Conservation (phyloP, 257 asterid genomes). For the Fraxinus cuspidata region DNA sequence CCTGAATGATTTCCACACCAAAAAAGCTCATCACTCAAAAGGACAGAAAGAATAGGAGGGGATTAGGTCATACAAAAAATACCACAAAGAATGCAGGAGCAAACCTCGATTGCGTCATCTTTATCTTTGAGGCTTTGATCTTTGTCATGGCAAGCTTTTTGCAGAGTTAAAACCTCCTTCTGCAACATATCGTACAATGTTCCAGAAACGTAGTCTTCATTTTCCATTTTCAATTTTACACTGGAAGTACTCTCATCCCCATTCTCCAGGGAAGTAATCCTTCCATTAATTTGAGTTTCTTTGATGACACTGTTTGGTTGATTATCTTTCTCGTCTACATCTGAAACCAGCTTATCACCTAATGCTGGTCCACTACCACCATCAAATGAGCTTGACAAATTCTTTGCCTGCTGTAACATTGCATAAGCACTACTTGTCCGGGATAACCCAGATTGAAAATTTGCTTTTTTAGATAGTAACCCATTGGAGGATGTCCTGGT, state of each 20-base stretch:
- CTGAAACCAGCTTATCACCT: slow-evolving; percentile 33
- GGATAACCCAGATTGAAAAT: slow-evolving; percentile 35
- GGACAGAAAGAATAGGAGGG: background rate
- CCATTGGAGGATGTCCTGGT: slow-evolving; percentile 52
- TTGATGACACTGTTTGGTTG: slow-evolving; percentile 20
- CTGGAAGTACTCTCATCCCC: slow-evolving; percentile 32
- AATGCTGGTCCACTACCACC: slow-evolving; percentile 38
- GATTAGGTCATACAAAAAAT: background rate
- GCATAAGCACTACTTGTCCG: slow-evolving; percentile 38
- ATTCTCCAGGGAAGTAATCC: slow-evolving; percentile 39
- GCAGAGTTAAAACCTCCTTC: slow-evolving; percentile 76
- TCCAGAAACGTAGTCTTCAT: slow-evolving; percentile 76
- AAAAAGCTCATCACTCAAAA: slow-evolving; percentile 17
- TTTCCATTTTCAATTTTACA: slow-evolving; percentile 47
- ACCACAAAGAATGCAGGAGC: slow-evolving; percentile 14
- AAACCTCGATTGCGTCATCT: slow-evolving; percentile 85
- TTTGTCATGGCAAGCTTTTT: slow-evolving; percentile 77
- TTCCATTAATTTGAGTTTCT: slow-evolving; percentile 47
- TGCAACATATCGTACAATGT: slow-evolving; percentile 80
- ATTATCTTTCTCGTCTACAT: slow-evolving; percentile 36
- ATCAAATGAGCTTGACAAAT: slow-evolving; percentile 40
- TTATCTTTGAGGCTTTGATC: slow-evolving; percentile 82
- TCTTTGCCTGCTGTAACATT: slow-evolving; percentile 47
- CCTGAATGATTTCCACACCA: slow-evolving; percentile 47
- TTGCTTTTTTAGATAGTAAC: slow-evolving; percentile 42